These are phyloP conservation scores for Apiospora aurea DNA, from an alignment of 2,329 filamentous ascomycete genomes.

Conservation along the genomic window DNA sequence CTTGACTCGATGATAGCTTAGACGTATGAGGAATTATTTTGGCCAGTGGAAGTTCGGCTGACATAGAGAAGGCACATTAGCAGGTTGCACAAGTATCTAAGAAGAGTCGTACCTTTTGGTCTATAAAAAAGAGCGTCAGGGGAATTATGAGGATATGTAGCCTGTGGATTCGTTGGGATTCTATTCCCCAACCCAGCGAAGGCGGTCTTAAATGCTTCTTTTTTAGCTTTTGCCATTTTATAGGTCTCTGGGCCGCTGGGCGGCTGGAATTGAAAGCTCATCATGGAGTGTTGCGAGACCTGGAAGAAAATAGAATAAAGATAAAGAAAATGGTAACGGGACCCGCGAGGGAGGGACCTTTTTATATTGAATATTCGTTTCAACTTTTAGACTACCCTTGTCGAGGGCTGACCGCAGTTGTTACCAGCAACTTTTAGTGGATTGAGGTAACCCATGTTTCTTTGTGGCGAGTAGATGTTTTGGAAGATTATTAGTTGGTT, in stretches of 20 bases:
- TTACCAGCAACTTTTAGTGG: neutral
- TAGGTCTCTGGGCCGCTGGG: neutral
- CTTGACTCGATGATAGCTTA: constrained; percentile 2
- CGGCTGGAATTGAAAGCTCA: neutral
- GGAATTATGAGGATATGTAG: neutral
- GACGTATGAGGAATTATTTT: neutral
- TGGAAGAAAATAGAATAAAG: neutral
- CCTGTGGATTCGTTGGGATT: neutral
- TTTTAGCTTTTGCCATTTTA: neutral
- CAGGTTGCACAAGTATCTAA: constrained; percentile 3
- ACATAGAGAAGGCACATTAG: neutral
- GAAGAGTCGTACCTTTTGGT: neutral
- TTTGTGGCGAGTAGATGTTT: neutral
- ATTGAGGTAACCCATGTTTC: neutral
- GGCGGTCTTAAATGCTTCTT: neutral
- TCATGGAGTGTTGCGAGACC: neutral
- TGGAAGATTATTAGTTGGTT: neutral
- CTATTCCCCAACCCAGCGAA: neutral
- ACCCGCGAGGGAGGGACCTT: neutral
- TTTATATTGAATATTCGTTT: constrained; percentile 1
- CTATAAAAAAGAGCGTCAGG: neutral
- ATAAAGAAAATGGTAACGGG: neutral
- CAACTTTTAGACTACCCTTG: neutral
- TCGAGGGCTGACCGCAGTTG: neutral
- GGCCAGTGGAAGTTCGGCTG: neutral